Base-by-base conservation (phyloP, 371 early-diverging fungal species). In the Mucor velutinosus region DNA sequence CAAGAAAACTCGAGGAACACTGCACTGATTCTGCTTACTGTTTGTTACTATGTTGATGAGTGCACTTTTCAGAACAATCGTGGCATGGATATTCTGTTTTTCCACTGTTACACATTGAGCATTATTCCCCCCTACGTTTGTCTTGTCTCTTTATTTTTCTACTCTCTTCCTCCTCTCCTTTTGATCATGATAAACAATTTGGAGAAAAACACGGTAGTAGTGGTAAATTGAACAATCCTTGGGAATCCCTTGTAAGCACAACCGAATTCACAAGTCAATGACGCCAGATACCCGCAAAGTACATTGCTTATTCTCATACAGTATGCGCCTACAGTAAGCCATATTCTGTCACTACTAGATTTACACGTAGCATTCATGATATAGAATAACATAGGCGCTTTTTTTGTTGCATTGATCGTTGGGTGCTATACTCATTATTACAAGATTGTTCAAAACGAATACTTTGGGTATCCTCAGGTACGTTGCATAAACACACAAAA, bases 391-490 rank as follows among this genome's bases (percentile, higher is more conserved):
- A 55, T 23, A 21, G 91, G 82, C 61, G 92, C 92, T 7, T 92
- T 93, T 71, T 60, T 89, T 47, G 68, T 86, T n/a, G 91, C 94
- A 4, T 78, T 93, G 49, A 60, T 84, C 3, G 76, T 89, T 49
- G 89, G 87, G 7, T 91, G 89, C 66, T 86, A 87, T 67, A 87
- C 88, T 0, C 89, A 93, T 64, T 93, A 90, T 73, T 72, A 87
- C 72, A 90, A 91, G 74, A 91, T 93, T 62, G 92, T 93, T 47
- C 78, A 84, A 65, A 93, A 92, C 63, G 88, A 90, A 76, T 81
- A 86, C 70, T 90, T 80, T 69, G 92, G 92, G 1, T 93, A 91
- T 70, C 94, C 94, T 2, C 83, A 87, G 58, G 89, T 88, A 84
- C 51, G 70, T 14, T 37, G 35, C n/a, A 27, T 4, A 30, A 30